Percentiles rank a stretch among this genome's conserved stretches.
phyloP scores from a whole-genome alignment of 352 stramenopile genomes.

The Globisporangium heterothallicum region DNA sequence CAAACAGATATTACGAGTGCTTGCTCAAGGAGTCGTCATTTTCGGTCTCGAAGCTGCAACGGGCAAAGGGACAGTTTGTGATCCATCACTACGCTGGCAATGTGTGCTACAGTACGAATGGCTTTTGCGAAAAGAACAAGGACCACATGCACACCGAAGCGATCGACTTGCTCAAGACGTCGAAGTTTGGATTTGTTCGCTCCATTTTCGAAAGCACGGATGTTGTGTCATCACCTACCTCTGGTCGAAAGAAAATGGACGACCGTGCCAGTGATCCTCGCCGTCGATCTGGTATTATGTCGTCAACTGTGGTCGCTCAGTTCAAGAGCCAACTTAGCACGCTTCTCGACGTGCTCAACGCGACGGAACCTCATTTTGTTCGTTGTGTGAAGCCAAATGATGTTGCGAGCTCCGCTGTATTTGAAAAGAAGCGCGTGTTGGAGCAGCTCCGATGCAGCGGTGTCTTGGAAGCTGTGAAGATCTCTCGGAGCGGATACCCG shows the following conservation, averaged over 20 bases:
- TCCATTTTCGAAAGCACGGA: slow-evolving; percentile 56
- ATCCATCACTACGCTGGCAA: slow-evolving; percentile 84
- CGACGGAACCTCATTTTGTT: slow-evolving; percentile 91
- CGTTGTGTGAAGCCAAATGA: slow-evolving; percentile 90
- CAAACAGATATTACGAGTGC: slow-evolving; percentile 79
- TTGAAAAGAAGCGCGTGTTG: slow-evolving; percentile 64
- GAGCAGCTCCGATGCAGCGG: slow-evolving; percentile 86
- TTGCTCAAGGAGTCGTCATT: slow-evolving; percentile 65
- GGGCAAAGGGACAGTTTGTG: slow-evolving; percentile 78
- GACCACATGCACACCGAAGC: slow-evolving; percentile 84
- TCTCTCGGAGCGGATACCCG: slow-evolving; percentile 87
- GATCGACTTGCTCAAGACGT: slow-evolving; percentile 65
- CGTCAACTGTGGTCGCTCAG: slow-evolving; percentile 82
- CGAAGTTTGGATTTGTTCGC: slow-evolving; percentile 57
- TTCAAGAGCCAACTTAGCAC: slow-evolving; percentile 92
- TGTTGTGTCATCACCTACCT: slow-evolving; percentile 12
- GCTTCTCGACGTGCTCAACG: slow-evolving; percentile 93
- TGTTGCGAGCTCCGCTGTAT: slow-evolving; percentile 40
- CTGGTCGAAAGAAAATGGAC: slow-evolving; percentile 10
- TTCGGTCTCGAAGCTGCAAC: slow-evolving; percentile 60
- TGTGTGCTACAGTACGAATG: slow-evolving; percentile 75
- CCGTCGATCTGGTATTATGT: slow-evolving; percentile 73
- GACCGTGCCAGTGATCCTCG: slow-evolving; percentile 29
- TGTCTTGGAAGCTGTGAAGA: slow-evolving; percentile 86
- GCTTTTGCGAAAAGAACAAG: slow-evolving; percentile 90